Evolutionary conservation across 2,329 filamentous ascomycete species (phyloP).

Genomic region (Monosporascus sp.): DNA sequence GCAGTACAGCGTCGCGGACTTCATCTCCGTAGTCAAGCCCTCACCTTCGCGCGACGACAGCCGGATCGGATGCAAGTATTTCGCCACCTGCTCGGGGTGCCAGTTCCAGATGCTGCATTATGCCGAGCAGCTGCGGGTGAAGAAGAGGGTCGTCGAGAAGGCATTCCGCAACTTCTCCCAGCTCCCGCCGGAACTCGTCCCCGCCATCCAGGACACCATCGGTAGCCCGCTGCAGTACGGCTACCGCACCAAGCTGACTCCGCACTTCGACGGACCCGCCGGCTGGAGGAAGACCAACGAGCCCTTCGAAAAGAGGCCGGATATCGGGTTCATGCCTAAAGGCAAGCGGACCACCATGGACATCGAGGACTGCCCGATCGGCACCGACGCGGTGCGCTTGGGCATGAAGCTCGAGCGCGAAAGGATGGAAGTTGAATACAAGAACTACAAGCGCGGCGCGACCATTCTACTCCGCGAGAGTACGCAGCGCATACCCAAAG

Average conservation of each 20-base stretch:
- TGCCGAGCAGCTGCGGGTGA: slow-evolving; percentile 76
- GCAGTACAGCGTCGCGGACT: slow-evolving; percentile 74
- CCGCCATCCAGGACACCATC: slow-evolving; percentile 76
- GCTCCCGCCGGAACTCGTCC: slow-evolving; percentile 69
- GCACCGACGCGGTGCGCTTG: slow-evolving; percentile 75
- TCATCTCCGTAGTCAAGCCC: slow-evolving; percentile 69
- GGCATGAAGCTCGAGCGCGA: slow-evolving; percentile 77
- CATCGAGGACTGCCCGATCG: slow-evolving; percentile 96
- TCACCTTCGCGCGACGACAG: slow-evolving; percentile 73
- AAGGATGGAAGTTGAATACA: slow-evolving; percentile 65
- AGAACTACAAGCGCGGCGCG: slow-evolving; percentile 72
- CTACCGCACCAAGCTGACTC: slow-evolving; percentile 94
- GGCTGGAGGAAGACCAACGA: slow-evolving; percentile 46
- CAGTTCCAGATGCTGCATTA: slow-evolving; percentile 98
- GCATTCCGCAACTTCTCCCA: slow-evolving; percentile 90
- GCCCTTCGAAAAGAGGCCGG: slow-evolving; percentile 60
- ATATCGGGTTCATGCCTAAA: slow-evolving; percentile 88
- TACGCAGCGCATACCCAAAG: slow-evolving; percentile 62
- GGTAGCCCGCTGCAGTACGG: slow-evolving; percentile 86
- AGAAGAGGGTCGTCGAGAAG: slow-evolving; percentile 81
- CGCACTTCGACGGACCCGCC: slow-evolving; percentile 83
- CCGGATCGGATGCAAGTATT: slow-evolving; percentile 79
- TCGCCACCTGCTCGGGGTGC: slow-evolving; percentile 81
- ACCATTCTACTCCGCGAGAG: slow-evolving; percentile 86
- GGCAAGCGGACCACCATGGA: slow-evolving; percentile 77